A percentile compares a stretch with the other conserved stretches of the same genome.
These are phyloP conservation scores for Silene conica DNA, from an alignment of 148 eudicot species.

Conservation along the genomic window DNA sequence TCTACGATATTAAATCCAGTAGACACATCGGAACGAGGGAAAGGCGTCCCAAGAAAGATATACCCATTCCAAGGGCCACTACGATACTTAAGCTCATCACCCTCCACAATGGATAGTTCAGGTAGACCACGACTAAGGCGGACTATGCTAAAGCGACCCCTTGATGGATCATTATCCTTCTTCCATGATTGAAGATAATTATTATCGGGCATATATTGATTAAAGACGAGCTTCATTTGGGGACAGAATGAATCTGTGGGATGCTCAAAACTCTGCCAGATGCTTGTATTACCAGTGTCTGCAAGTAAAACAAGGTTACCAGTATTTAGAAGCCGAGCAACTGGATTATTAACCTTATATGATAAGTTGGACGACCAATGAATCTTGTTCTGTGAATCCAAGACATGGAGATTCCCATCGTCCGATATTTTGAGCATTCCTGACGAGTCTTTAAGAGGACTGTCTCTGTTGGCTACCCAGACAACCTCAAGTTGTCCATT, in stretches of 20 bases:
- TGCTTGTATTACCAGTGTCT: not conserved
- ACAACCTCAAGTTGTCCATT: constrained; percentile 14
- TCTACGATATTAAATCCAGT: constrained; percentile 3
- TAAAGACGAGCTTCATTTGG: not conserved
- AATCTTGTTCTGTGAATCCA: constrained; percentile 20
- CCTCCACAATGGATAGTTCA: constrained; percentile 28
- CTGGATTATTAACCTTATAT: not conserved
- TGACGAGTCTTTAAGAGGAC: constrained; percentile 30
- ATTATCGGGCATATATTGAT: not conserved
- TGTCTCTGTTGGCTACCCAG: constrained; percentile 51
- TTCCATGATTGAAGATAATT: constrained; percentile 32
- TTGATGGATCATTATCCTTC: constrained; percentile 36
- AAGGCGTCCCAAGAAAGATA: constrained; percentile 21
- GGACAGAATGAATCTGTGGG: constrained; percentile 30
- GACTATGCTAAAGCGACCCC: constrained; percentile 25
- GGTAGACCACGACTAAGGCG: constrained; percentile 23
- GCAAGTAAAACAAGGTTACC: constrained; percentile 36
- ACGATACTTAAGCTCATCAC: constrained; percentile 30
- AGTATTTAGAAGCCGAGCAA: constrained; percentile 32
- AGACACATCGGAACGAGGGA: not conserved
- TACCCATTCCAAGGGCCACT: constrained; percentile 43
- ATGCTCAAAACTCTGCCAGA: constrained; percentile 38
- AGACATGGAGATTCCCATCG: constrained; percentile 33
- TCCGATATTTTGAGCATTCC: constrained; percentile 27
- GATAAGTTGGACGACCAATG: constrained; percentile 39